phyloP scores from a whole-genome alignment of 2,329 filamentous ascomycete species.

The Scedosporium minutisporum region DNA sequence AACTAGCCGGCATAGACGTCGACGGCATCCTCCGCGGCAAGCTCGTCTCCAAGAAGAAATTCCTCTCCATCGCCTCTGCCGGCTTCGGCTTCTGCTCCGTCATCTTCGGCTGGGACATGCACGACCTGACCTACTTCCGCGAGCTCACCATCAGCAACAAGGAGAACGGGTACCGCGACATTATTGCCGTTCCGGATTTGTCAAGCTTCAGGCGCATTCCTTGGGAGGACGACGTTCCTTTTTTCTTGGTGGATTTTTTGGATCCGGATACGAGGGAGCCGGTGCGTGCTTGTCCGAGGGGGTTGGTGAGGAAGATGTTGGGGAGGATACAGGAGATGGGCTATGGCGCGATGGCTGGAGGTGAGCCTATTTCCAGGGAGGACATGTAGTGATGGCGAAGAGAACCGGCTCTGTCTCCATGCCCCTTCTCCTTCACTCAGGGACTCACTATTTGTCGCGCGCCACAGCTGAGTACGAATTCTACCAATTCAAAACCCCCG shows the following conservation, averaged over 20 bases:
- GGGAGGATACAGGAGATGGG: conserved; percentile 58
- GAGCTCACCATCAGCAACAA: conserved; percentile 84
- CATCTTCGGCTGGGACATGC: conserved; percentile 96
- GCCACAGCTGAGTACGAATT: conserved; percentile 82
- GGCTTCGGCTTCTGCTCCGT: conserved; percentile 94
- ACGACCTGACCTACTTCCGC: conserved; percentile 79
- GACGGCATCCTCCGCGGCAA: conserved; percentile 85
- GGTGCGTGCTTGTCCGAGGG: conserved; percentile 69
- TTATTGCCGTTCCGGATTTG: conserved; percentile 75
- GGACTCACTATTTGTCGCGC: conserved; percentile 4
- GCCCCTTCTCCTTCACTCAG: not conserved
- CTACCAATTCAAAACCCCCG: conserved; percentile 74
- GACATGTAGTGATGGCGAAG: not conserved
- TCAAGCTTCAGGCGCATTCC: conserved; percentile 72
- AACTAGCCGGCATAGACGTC: conserved; percentile 78
- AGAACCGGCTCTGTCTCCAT: too few relatives aligned
- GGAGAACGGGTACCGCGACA: conserved; percentile 79
- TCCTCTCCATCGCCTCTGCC: conserved; percentile 67
- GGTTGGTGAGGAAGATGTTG: conserved; percentile 59
- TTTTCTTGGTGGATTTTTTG: conserved; percentile 75
- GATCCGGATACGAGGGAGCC: conserved; percentile 68
- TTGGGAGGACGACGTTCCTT: conserved; percentile 80
- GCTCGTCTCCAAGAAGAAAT: conserved; percentile 86
- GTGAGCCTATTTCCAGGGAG: conserved; percentile 36
- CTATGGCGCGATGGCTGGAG: conserved; percentile 82